Conservation (phyloP, 768 basidiomycete genomes). For the Macrolepiota fuliginosa region DNA sequence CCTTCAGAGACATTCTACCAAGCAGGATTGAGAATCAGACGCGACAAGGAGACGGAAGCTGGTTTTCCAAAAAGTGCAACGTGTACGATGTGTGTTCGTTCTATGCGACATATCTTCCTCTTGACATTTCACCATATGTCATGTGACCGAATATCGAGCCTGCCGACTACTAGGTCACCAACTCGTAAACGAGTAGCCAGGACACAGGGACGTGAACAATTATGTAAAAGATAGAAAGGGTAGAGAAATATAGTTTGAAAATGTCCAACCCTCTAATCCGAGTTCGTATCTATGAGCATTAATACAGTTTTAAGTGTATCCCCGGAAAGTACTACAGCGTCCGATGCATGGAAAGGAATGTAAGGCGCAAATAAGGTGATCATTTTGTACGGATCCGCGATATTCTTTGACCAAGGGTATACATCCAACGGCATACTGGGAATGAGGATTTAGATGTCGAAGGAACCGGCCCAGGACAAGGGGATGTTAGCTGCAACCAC, state of each 20-base stretch:
- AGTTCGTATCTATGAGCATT: conserved; percentile 1
- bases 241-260: background rate
- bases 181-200: background rate
- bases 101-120: background rate
- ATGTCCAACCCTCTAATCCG: background rate
- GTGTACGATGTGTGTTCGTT: background rate
- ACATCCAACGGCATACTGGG: conserved; percentile 25
- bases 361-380: background rate
- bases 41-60: background rate
- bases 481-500: conserved; percentile 35
- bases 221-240: background rate
- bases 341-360: background rate
- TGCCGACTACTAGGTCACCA: background rate
- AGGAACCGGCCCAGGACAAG: conserved; percentile 7
- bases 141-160: conserved; percentile 8
- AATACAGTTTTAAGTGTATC: background rate
- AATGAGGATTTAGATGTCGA: background rate
- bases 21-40: background rate
- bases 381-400: background rate
- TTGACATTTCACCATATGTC: background rate
- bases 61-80: conserved; percentile 6
- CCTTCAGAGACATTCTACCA: conserved; percentile 69
- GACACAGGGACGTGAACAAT: too few species aligned
- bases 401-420: conserved; percentile 26
- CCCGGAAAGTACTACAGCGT: background rate